Evolutionary conservation across 352 stramenopile genomes (phyloP), one percentile per base, ranked within the genome.

Genomic region (Thraustochytrium sp.): DNA sequence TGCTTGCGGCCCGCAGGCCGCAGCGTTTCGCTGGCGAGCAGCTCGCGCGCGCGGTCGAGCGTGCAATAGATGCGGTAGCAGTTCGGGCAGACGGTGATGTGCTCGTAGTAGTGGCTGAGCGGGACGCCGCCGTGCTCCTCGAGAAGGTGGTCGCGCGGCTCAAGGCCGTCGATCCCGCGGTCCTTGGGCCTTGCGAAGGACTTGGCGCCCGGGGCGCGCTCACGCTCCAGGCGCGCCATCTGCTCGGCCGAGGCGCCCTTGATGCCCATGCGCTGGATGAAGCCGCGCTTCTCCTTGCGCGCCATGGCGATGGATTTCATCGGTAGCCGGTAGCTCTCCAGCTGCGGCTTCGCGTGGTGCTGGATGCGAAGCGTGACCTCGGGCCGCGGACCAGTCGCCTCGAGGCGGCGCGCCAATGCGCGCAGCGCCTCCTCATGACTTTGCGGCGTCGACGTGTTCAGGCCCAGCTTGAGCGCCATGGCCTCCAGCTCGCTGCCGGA

Each of bases 231-330:
- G 65, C 68, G 34, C 21, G 34, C 34, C 5, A n/a, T 23, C 16
- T 18, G 16, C 48, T 11, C 36, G 23, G 23, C 26, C 5, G 5
- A 9, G 40, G 26, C 59, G 11, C 59, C 59, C 26, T 72, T 38
- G 21, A 72, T 31, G 34, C 68, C 68, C 5, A 80, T 46, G 42
- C 68, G 18, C 11, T 68, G 16, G n/a, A 80, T 21, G 5, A 55
- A 75, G 34, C 68, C 68, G 26, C 68, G 42, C 26, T 80, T 80
- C 34, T 80, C 68, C 38, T 80, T 80, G 31, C 68, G 46, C 23
- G 68, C 68, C 34, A 63, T 42, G 8, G 68, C 68, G 21, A 80
- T 51, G 5, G 68, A 80, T 26, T 80, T 80, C 68, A 80, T 80
- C 4, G 68, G 68, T 8, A 80, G 49, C 3, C 13, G 26, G 37